Percentiles rank a stretch among this genome's conserved stretches.
Conservation (phyloP, 2,329 filamentous ascomycete species). For the Microdochium nivale region DNA sequence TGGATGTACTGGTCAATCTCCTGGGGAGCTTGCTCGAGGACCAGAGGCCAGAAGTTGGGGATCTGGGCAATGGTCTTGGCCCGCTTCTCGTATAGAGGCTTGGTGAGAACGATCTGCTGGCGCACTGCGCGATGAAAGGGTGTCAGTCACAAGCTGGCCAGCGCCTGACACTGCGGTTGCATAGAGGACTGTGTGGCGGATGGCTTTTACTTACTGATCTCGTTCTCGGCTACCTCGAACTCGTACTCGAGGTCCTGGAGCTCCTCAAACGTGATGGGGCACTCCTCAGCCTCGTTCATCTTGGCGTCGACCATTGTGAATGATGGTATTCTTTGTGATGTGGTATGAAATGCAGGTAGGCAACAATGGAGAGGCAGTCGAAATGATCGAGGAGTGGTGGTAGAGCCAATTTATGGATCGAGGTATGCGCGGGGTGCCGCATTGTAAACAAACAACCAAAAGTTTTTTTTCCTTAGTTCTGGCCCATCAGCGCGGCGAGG, state of each 20-base stretch:
- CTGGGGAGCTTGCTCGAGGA: conserved; percentile 76
- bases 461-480: background rate
- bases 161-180: background rate
- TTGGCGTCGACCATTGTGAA: conserved; percentile 2
- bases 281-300: conserved; percentile 25
- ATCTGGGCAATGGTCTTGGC: conserved; percentile 62
- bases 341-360: background rate
- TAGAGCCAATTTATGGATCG: background rate
- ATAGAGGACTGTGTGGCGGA: too few relatives aligned
- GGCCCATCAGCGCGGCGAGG: background rate
- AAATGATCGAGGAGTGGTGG: background rate
- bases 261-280: conserved; percentile 60
- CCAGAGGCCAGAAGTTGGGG: conserved; percentile 88
- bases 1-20: conserved; percentile 87
- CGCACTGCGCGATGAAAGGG: conserved; percentile 45
- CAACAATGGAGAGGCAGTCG: background rate
- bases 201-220: conserved; percentile 78
- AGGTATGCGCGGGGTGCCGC: background rate
- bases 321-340: background rate
- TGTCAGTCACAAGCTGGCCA: background rate
- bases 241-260: conserved; percentile 73
- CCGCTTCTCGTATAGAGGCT: conserved; percentile 70
- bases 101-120: conserved; percentile 59
- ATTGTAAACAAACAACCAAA: background rate
- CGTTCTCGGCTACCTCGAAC: conserved; percentile 74